Base-by-base conservation (phyloP, 495 filamentous ascomycete species). In the Clavariopsis aquatica region DNA sequence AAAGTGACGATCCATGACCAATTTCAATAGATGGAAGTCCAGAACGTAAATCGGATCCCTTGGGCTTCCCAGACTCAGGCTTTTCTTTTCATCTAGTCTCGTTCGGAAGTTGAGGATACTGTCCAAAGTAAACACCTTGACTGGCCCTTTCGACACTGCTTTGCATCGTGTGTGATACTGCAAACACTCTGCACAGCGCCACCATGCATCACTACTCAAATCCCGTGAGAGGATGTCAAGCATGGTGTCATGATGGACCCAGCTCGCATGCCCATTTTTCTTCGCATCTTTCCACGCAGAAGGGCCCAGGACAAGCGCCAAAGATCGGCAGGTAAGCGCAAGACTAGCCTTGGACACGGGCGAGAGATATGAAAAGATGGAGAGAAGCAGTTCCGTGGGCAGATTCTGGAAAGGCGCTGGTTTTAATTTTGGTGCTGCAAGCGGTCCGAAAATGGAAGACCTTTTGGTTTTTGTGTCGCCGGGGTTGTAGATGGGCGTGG, bases 1-100 rank as follows among this genome's bases (percentile, higher is more conserved):
- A 51, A 61, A 57, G 31, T 66, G 64, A 4, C 64, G 64, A 28
- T 61, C 52, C 64, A 66, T 66, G 17, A 62, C 43, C 1, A 52
- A 34, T 29, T 52, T 28, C 0, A 66, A 23, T n/a, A 61, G 57
- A 24, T 19, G 5, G 29, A 61, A 61, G 51, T 55, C 52, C 23
- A 66, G n/a, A 1, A 36, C 49, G 52, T 66, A 66, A 19, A 65
- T n/a, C 10, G 62, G 46, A 12, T 65, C 45, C 20, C 45, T 46
- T 31, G 31, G 23, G 31, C 19, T 26, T 10, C 62, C 62, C 6
- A 65, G 41, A 20, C 24, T 15, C 23, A 43, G 19, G 23, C 17
- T 36, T 20, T 43, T 43, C 28, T 22, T 29, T 13, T 26, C 49
- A 10, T 43, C 38, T 17, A 9, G 4, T 43, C n/a, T 43, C 13